Base-by-base conservation (phyloP, 2,329 filamentous ascomycete genomes). In the Biscogniauxia mediterranea region DNA sequence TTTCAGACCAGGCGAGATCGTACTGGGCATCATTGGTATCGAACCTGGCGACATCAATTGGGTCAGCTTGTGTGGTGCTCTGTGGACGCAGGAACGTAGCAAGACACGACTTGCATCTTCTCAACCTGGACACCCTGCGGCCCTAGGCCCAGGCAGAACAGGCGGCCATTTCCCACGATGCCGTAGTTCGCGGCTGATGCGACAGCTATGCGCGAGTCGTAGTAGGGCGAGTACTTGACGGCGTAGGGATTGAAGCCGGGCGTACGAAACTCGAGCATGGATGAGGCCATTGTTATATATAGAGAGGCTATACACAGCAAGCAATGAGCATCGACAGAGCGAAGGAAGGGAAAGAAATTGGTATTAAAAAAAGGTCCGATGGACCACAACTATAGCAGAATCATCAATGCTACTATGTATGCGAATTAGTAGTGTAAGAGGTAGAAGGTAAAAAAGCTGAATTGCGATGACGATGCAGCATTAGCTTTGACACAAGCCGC, bases 221-320 rank as follows among this genome's bases (percentile, higher is more conserved):
- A 96, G 81, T 97, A 99, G 6, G 95, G 95, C 59, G 94, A 98
- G 83, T 98, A 99, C 79, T 97, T 97, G 77, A 97, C 93, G 69
- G 91, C 92, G 79, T 96, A 97, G 71, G 93, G 93, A 77, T 98
- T 97, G 84, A 87, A 98, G 71, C 95, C 95, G 74, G 92, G 85
- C 21, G 95, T 98, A 66, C 91, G 90, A 79, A 91, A 98, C 79
- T 97, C 93, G 70, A 98, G 89, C 93, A 98, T 97, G 49, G 76
- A 72, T 46, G 76, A 72, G 64, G 74, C 81, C 80, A 76, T 79
- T 60, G 62, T 66, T 58, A 56, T 57, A n/a, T 23, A 26, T 51
- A 20, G 23, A 25, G 23, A 25, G 38, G 28, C 11, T 32, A 32
- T 32, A 32, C 28, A 32, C 28, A 32, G 28, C 11, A 32, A 32